A percentile compares a stretch with the other conserved stretches of the same genome.
Evolutionary conservation across 805 yeast species (phyloP).

Genomic region (Cyberlindnera maritima): DNA sequence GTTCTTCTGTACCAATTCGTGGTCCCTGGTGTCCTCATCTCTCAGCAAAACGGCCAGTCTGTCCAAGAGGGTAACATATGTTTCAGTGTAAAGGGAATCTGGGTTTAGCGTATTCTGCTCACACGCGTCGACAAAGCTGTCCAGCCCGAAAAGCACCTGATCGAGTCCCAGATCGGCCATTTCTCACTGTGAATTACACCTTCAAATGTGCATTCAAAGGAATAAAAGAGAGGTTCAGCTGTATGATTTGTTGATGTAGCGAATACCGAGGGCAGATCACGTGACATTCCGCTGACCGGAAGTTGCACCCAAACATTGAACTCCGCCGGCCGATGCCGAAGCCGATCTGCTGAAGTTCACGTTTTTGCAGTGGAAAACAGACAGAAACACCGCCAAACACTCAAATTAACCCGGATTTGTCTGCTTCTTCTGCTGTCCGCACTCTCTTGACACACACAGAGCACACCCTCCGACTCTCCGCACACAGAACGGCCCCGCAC

Average conservation of each 20-base stretch:
- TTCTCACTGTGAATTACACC: background rate
- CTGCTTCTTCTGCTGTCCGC: no score
- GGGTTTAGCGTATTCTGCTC: slow-evolving; percentile 7
- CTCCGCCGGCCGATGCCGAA: background rate
- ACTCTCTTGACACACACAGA: no score
- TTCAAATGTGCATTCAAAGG: no score
- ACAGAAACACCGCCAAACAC: background rate
- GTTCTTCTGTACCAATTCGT: slow-evolving; percentile 16
- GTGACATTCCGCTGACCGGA: no score
- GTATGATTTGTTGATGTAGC: background rate
- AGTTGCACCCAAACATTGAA: background rate
- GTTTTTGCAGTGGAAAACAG: background rate
- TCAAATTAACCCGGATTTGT: no score
- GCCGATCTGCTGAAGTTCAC: background rate
- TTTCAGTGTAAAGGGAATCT: slow-evolving; percentile 21
- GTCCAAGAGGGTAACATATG: slow-evolving; percentile 23
- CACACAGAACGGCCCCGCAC: no score
- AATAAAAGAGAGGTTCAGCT: background rate
- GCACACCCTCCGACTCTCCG: no score
- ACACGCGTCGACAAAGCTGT: slow-evolving; percentile 21
- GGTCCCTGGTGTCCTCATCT: slow-evolving; percentile 16
- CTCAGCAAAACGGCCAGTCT: slow-evolving; percentile 25
- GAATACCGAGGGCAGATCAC: no score
- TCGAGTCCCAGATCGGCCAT: slow-evolving; percentile 23
- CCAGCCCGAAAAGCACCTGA: slow-evolving; percentile 25